Conservation (phyloP, 2,329 filamentous ascomycete genomes). For the Sclerotinia minor region DNA sequence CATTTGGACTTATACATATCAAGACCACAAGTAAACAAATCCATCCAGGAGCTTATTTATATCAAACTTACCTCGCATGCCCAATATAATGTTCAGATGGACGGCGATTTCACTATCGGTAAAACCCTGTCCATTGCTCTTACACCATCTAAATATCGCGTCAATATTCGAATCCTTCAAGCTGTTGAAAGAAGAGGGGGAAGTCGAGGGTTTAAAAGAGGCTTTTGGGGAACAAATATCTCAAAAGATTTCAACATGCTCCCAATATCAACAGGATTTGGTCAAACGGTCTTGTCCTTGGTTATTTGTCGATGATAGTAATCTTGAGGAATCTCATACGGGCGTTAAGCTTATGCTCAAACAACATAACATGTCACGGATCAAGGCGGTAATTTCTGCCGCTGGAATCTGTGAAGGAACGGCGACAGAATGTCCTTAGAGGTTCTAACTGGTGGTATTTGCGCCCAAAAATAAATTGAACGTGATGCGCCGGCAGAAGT, state of each 20-base stretch:
- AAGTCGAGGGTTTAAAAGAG: not conserved
- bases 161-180: not conserved
- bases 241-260: not conserved
- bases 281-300: not conserved
- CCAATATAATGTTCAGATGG: not conserved
- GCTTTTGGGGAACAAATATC: not conserved
- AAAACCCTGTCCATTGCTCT: not conserved
- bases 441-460: not conserved
- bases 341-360: not conserved
- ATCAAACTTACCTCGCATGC: not conserved
- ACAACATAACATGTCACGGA: not conserved
- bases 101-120: not conserved
- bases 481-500: not conserved
- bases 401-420: not conserved
- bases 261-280: not conserved
- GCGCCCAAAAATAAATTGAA: not conserved
- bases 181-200: not conserved
- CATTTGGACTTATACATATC: not conserved
- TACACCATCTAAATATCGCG: not conserved
- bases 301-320: not conserved
- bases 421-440: not conserved
- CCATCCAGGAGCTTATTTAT: not conserved
- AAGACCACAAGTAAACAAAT: not conserved
- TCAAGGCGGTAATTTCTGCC: not conserved
- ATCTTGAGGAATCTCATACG: not conserved